Evolutionary conservation across 306 rosid genomes (phyloP), one percentile per base, ranked within the genome.

Genomic region (Alnus glutinosa): DNA sequence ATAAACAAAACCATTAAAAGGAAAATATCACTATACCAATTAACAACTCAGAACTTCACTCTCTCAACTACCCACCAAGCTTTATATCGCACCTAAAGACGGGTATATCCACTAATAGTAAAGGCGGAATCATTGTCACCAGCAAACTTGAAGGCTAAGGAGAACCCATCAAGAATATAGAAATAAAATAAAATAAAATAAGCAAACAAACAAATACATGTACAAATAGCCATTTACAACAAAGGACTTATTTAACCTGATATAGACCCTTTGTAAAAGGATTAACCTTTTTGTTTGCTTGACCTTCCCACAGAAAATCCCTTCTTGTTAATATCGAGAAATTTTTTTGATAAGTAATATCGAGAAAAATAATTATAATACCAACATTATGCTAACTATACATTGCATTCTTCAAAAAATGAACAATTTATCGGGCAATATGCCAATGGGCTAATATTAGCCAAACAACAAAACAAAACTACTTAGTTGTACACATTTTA

Each of bases 321-420:
- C 28, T 9, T 58, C 28, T 9, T 58, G n/a, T 58, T 19, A 23
- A 23, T 23, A 23, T 23, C 28, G 28, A 23, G 28, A 23, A 23
- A 23, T 23, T 23, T 23, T 23, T 23, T 23, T 23, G 28, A 23
- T 23, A 23, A 23, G 28, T 23, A 23, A 23, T 23, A 23, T 23
- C 28, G 28, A 23, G n/a, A 9, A 19, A 58, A 19, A 58, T 58
- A 28, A 28, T 9, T 8, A 30, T 59, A 8, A 59, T 23, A 36
- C 70, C 11, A 64, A 64, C n/a, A 36, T 8, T 1, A 36, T 37
- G 19, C 36, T 64, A 64, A 63, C 36, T 36, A 37, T 64, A 8
- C 19, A 64, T 14, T 36, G 14, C 48, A 64, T 64, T 64, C 70
- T 64, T 64, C 64, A 44, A 64, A 13, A 63, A 64, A 64, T 64